These are phyloP conservation scores for Neurospora discreta DNA, from an alignment of 495 filamentous ascomycete species.

Conservation along the genomic window DNA sequence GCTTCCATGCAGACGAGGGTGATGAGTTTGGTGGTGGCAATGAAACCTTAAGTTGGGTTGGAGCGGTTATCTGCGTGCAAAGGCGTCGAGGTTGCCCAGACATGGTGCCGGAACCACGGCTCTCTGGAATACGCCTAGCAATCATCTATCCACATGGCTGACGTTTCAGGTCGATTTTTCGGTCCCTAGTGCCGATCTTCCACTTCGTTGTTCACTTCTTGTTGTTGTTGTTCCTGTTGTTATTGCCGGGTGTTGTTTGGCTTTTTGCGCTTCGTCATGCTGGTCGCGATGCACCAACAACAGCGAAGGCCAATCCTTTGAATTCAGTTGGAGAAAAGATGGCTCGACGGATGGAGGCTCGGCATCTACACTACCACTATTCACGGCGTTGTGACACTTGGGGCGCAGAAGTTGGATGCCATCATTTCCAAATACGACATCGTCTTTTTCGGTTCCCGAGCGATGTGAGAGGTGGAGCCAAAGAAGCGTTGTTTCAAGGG, in stretches of 20 bases:
- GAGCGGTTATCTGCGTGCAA: neutral
- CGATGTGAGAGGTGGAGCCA: slow-evolving; percentile 1
- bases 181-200: neutral
- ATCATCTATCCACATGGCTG: neutral
- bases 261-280: neutral
- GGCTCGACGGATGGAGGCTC: neutral
- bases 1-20: neutral
- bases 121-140: neutral
- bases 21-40: neutral
- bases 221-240: neutral
- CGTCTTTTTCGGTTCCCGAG: neutral
- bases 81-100: neutral
- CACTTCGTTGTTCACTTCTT: neutral
- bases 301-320: neutral
- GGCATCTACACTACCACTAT: neutral
- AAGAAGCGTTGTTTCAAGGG: slow-evolving; percentile 16
- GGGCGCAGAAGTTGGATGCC: neutral
- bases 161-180: neutral
- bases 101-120: neutral
- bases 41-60: neutral
- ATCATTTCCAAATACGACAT: neutral
- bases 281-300: neutral
- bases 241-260: neutral
- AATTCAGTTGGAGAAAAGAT: neutral
- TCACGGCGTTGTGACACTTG: neutral